Conservation (phyloP, 441 rosid species). For the Gossypium gossypioides region DNA sequence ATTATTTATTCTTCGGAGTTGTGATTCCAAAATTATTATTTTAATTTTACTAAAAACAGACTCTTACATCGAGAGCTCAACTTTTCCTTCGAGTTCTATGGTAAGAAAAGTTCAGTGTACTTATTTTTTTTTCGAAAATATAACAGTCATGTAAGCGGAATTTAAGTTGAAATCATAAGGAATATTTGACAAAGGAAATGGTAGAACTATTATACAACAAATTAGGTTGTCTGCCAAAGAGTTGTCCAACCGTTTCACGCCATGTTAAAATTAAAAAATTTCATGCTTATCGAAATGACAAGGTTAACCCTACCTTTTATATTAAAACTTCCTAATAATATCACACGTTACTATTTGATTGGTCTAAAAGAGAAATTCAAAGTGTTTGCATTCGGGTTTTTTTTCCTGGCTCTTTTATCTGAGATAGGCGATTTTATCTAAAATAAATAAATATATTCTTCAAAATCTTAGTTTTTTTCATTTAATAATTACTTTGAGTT, state of each 20-base stretch:
- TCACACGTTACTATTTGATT: constrained; percentile 11
- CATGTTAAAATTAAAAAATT: constrained; percentile 14
- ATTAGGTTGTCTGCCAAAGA: constrained; percentile 14
- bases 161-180: constrained; percentile 41
- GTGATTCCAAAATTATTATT: too few species aligned
- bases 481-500: not conserved
- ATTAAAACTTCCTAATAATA: constrained; percentile 4
- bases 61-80: too few species aligned
- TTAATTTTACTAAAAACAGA: too few species aligned
- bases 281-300: not conserved
- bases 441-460: not conserved
- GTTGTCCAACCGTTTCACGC: not conserved
- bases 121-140: not conserved
- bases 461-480: not conserved
- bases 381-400: constrained; percentile 21
- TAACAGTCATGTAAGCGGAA: constrained; percentile 26
- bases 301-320: not conserved
- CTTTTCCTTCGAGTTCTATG: not conserved
- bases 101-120: constrained; percentile 13
- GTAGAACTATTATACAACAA: constrained; percentile 28
- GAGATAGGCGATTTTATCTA: constrained; percentile 3
- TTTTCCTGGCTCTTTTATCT: constrained; percentile 13
- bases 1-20: too few species aligned
- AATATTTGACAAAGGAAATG: constrained; percentile 38
- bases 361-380: constrained; percentile 18